These are phyloP conservation scores for Shiraia sp. DNA, from an alignment of 2,329 filamentous ascomycete species.

Conservation along the genomic window DNA sequence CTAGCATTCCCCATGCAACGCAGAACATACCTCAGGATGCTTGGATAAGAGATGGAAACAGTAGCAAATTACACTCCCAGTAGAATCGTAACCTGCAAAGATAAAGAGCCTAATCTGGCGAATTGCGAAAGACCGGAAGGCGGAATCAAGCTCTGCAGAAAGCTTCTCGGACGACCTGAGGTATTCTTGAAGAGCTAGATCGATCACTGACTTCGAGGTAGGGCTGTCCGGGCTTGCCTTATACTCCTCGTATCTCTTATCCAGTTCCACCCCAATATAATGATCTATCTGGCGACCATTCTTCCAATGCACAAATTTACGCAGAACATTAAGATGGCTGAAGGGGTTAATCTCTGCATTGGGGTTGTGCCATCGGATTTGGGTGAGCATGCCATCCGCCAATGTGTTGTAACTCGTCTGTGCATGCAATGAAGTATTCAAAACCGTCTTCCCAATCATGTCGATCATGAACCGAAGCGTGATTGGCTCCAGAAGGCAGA, in stretches of 20 bases:
- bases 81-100: conserved; percentile 38
- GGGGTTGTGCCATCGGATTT: conserved; percentile 9
- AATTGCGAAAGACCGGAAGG: conserved; percentile 19
- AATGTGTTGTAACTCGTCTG: conserved; percentile 10
- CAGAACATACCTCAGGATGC: conserved; percentile 21
- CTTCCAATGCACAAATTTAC: conserved; percentile 8
- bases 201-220: conserved; percentile 15
- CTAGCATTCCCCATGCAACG: too few species aligned
- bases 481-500: conserved; percentile 6
- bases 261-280: conserved; percentile 16
- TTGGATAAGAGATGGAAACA: conserved; percentile 20
- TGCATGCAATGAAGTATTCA: conserved; percentile 12
- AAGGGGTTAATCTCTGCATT: conserved; percentile 14
- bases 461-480: conserved; percentile 6
- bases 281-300: conserved; percentile 15
- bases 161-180: conserved; percentile 7
- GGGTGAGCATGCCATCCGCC: conserved; percentile 7
- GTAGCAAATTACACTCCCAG: conserved; percentile 30
- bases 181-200: conserved; percentile 13
- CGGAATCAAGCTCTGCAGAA: conserved; percentile 15
- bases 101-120: conserved; percentile 22
- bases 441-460: conserved; percentile 6
- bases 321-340: conserved; percentile 9
- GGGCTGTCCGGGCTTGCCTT: background rate
- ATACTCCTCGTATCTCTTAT: conserved; percentile 15